Percentiles rank a stretch among this genome's conserved stretches.
phyloP scores from a whole-genome alignment of 495 filamentous ascomycete genomes.

The Aspergillus egyptiacus region DNA sequence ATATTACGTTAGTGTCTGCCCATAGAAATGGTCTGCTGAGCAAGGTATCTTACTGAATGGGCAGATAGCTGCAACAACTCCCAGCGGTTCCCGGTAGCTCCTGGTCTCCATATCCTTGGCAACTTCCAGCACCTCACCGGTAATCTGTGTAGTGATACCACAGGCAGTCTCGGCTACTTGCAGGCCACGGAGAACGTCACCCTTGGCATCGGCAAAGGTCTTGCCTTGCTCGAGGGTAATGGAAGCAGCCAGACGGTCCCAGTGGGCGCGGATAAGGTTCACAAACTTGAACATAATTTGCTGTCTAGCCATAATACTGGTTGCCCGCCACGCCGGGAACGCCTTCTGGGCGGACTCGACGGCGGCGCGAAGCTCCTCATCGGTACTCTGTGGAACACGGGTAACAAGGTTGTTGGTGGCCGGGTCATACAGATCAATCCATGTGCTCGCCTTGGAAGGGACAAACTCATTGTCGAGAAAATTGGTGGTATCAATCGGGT shows the following conservation, averaged over 20 bases:
- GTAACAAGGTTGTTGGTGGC: conserved; percentile 98
- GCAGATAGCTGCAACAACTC: conserved; percentile 94
- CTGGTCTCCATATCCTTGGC: conserved; percentile 99
- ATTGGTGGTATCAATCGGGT: conserved; percentile 75
- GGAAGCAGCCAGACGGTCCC: conserved; percentile 90
- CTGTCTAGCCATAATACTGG: conserved; percentile 77
- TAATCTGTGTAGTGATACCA: conserved; percentile 87
- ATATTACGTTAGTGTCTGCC: neutral
- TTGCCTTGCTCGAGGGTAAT: conserved; percentile 99
- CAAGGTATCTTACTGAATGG: conserved; percentile 77
- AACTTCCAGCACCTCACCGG: conserved; percentile 92
- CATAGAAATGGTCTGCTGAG: neutral
- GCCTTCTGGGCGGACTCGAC: conserved; percentile 84
- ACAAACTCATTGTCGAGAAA: conserved; percentile 92
- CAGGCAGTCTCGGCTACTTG: conserved; percentile 97
- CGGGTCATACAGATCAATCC: conserved; percentile 91
- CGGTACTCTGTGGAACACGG: conserved; percentile 91
- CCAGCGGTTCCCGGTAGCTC: conserved; percentile 86
- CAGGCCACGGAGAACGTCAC: conserved; percentile 89
- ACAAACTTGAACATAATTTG: conserved; percentile 98
- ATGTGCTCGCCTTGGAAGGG: conserved; percentile 59
- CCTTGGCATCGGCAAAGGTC: conserved; percentile 91
- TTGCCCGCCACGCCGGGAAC: conserved; percentile 81
- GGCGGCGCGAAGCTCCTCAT: conserved; percentile 81
- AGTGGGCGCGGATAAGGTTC: conserved; percentile 81